Evolutionary conservation across 2,329 filamentous ascomycete genomes (phyloP).

Genomic region (Fusarium sulawesiense): DNA sequence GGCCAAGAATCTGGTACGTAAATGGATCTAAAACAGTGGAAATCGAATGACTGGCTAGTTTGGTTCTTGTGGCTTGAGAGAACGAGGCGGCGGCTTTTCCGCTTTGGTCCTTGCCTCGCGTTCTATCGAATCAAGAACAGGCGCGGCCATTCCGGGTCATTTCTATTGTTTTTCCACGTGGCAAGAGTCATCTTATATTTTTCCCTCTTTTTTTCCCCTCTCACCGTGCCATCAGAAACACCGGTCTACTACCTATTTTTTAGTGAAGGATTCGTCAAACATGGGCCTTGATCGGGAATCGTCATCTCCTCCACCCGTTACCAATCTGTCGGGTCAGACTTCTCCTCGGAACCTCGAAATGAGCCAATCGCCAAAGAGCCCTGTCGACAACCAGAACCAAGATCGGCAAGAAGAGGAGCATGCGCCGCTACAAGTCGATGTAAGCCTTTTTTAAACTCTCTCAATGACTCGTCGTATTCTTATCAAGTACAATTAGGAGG

Average conservation of each 20-base stretch:
- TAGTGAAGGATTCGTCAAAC: not conserved
- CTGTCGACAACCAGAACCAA: not conserved
- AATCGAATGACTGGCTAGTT: not conserved
- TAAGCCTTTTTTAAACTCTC: not conserved
- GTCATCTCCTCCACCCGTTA: slow-evolving; percentile 12
- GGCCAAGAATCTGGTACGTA: not conserved
- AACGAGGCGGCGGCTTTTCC: not conserved
- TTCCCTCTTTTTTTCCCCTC: not conserved
- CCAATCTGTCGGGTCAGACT: slow-evolving; percentile 17
- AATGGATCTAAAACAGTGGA: not conserved
- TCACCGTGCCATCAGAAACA: not conserved
- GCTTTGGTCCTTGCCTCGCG: not conserved
- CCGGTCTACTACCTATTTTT: not conserved
- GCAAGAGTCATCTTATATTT: not conserved
- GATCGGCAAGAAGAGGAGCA: slow-evolving; percentile 9
- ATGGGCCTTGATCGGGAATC: slow-evolving; percentile 8
- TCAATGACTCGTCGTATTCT: not conserved
- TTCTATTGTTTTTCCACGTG: not conserved
- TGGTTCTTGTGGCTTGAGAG: not conserved
- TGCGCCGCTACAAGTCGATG: slow-evolving; percentile 33
- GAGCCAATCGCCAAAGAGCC: not conserved
- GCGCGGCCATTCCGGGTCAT: not conserved
- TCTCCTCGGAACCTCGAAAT: not conserved
- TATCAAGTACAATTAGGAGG: slow-evolving; percentile 11
- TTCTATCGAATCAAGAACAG: not conserved